Evolutionary conservation across 495 filamentous ascomycete species (phyloP).

Genomic region (Penicillium lagena): DNA sequence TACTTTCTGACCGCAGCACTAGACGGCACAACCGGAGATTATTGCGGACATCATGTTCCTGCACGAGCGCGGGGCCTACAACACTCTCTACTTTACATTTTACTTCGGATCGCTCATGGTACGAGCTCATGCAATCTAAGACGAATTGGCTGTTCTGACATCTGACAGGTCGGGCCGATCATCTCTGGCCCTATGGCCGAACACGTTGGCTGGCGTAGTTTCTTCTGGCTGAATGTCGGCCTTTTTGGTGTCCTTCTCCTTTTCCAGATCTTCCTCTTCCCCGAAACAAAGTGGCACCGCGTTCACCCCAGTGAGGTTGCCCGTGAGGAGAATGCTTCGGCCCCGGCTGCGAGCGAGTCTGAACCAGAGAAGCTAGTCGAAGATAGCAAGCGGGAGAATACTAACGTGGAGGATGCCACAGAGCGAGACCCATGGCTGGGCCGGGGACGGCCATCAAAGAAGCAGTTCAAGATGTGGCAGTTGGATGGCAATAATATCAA

Average conservation of each 20-base stretch:
- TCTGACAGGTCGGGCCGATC: conserved; percentile 40
- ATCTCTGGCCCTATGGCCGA: conserved; percentile 52
- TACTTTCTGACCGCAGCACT: neutral
- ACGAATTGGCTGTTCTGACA: neutral
- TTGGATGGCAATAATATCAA: conserved; percentile 31
- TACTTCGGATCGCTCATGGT: conserved; percentile 40
- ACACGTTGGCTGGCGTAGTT: conserved; percentile 49
- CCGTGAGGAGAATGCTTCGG: neutral
- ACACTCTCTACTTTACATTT: conserved; percentile 58
- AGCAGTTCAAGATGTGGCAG: conserved; percentile 50
- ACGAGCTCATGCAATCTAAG: neutral
- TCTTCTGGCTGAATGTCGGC: conserved; percentile 53
- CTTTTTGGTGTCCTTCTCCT: conserved; percentile 40
- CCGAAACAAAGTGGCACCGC: conserved; percentile 57
- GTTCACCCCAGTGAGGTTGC: conserved; percentile 16
- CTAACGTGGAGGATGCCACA: conserved; percentile 6
- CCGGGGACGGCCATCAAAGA: conserved; percentile 44
- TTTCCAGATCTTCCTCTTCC: conserved; percentile 49
- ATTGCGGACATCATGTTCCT: conserved; percentile 64
- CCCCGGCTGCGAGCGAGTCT: neutral
- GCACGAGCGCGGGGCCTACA: conserved; percentile 59
- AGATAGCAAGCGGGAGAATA: conserved; percentile 12
- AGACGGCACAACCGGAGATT: conserved; percentile 56
- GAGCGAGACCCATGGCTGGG: conserved; percentile 31
- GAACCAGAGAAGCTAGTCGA: conserved; percentile 12